Conservation (phyloP, 768 basidiomycete genomes). For the Phaeotremella fagi region DNA sequence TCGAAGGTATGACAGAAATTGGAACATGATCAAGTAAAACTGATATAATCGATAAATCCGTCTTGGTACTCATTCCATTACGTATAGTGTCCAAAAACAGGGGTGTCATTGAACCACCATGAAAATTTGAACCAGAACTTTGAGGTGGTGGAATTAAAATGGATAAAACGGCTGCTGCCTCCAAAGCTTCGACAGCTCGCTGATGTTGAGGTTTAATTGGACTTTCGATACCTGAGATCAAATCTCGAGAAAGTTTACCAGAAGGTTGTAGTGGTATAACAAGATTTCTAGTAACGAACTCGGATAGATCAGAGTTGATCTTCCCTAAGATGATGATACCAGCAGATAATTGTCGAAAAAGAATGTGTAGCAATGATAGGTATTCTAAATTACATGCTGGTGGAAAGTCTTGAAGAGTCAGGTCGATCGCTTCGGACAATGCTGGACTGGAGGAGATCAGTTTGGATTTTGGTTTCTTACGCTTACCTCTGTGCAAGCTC, state of each 20-base stretch:
- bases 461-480: not conserved
- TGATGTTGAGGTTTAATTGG: conserved; percentile 14
- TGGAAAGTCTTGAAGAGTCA: conserved; percentile 2
- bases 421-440: conserved; percentile 5
- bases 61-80: conserved; percentile 9
- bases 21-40: conserved; percentile 18
- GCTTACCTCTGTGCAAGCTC: conserved; percentile 10
- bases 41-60: conserved; percentile 11
- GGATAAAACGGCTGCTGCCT: conserved; percentile 6
- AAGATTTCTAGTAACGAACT: no score
- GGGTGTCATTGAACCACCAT: no score
- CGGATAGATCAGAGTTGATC: no score
- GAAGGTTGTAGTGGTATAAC: no score
- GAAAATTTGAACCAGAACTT: conserved; percentile 8
- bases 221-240: conserved; percentile 19
- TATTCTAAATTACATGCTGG: conserved; percentile 12
- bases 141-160: not conserved
- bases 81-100: conserved; percentile 15
- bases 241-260: conserved; percentile 5
- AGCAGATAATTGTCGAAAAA: conserved; percentile 29
- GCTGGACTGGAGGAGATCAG: conserved; percentile 1
- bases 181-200: conserved; percentile 20
- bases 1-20: conserved; percentile 1
- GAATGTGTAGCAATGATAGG: conserved; percentile 11
- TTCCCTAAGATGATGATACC: no score